Evolutionary conservation across 306 rosid genomes (phyloP).

Genomic region (Dryas alaskensis): DNA sequence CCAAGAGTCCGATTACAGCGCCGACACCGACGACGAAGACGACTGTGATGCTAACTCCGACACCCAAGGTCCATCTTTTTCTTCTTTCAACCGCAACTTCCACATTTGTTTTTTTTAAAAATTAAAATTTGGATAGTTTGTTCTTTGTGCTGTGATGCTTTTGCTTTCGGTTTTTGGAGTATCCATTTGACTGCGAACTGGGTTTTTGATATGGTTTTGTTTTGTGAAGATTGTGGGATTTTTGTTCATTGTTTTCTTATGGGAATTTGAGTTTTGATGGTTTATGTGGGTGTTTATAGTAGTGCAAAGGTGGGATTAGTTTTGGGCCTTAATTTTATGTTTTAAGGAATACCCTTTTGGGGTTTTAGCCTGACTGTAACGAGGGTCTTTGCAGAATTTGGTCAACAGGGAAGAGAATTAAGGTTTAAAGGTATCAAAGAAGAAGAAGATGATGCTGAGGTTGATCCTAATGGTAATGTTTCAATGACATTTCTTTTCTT

Average conservation of each 20-base stretch:
- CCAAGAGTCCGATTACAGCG: conserved; percentile 58
- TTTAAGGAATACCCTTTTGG: conserved; percentile 1
- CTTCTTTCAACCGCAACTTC: neutral
- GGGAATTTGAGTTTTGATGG: conserved; percentile 1
- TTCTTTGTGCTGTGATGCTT: neutral
- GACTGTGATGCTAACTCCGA: conserved; percentile 51
- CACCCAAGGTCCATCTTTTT: conserved; percentile 34
- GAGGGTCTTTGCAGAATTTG: conserved; percentile 28
- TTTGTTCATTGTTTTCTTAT: neutral
- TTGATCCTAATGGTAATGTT: conserved; percentile 41
- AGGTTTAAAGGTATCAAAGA: conserved; percentile 33
- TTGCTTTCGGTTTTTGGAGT: no score
- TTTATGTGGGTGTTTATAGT: neutral
- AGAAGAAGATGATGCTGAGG: conserved; percentile 29
- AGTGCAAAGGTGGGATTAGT: neutral
- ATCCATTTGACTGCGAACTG: neutral
- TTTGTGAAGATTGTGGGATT: neutral
- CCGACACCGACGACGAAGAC: conserved; percentile 61
- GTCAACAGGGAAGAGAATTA: conserved; percentile 29
- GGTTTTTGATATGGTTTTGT: neutral
- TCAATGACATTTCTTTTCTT: conserved; percentile 3
- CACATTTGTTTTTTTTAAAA: neutral
- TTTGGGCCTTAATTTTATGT: neutral
- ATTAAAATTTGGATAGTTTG: neutral
- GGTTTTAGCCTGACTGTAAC: conserved; percentile 13